Evolutionary conservation across 257 asterid genomes (phyloP), one percentile per base, ranked within the genome.

Genomic region (Nicotiana noctiflora): DNA sequence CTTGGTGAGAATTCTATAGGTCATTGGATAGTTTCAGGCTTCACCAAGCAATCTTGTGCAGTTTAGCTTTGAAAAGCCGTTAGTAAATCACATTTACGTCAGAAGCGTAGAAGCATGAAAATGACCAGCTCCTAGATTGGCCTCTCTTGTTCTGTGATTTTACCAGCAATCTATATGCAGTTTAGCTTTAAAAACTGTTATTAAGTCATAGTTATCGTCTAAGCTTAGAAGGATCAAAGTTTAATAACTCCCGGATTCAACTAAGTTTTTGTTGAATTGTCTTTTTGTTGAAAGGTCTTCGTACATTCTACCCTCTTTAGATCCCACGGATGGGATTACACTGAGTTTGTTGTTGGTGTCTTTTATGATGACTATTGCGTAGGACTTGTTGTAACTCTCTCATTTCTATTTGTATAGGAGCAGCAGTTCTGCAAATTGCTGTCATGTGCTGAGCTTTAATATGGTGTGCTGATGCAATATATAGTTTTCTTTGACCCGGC

Each of bases 331-430:
- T 31, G 32, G 32, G 32, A 31, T 31, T 31, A 31, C 32, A 31
- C 0, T 31, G 32, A 5, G 32, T 31, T 31, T 31, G 32, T 23
- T 72, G 78, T 72, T 7, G 32, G 12, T 34, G 53, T 34, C n/a
- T 34, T 68, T 25, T 44, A 51, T 70, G 77, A 37, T 0, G 34
- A 70, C 2, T 44, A n/a, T 31, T 21, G 0, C 13, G 12, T 8
- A 7, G 17, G 61, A 74, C 79, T 49, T 25, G 44, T 49, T 18
- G 44, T 49, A 25, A 74, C 79, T 3, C 15, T 8, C 21, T 44
- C 37, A 49, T 25, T 74, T 21, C 44, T 74, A 23, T 49, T 49
- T 74, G 61, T 74, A 14, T 74, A 74, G 79, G 79, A 74, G 79
- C 61, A 74, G 60, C 61, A 25, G 9, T 25, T 74, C 8, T 49